A percentile compares a stretch with the other conserved stretches of the same genome.
phyloP scores from a whole-genome alignment of 371 early-diverging fungal genomes.

The Saksenaea vasiformis region DNA sequence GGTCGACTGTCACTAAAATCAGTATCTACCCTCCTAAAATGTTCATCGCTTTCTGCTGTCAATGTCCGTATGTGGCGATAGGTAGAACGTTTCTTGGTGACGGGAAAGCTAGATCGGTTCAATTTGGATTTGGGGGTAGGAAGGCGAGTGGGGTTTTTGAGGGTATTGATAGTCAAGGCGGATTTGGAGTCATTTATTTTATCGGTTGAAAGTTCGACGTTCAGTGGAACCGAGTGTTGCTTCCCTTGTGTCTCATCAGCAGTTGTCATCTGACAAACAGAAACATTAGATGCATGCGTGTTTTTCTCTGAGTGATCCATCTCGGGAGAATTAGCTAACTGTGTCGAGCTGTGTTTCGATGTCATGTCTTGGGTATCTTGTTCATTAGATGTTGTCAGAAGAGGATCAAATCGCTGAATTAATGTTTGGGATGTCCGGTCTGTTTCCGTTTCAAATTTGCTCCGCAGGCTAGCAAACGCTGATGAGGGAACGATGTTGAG shows the following conservation, averaged over 20 bases:
- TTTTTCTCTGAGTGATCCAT: not conserved
- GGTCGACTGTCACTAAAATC: not conserved
- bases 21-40: not conserved
- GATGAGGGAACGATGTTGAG: not conserved
- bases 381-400: not conserved
- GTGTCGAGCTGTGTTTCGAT: not conserved
- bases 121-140: constrained; percentile 19
- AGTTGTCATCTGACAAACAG: not conserved
- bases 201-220: not conserved
- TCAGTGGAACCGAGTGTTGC: not conserved
- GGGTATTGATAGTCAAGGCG: not conserved
- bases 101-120: constrained; percentile 10
- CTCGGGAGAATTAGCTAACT: not conserved
- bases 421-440: not conserved
- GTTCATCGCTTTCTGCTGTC: not conserved
- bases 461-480: not conserved
- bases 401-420: not conserved
- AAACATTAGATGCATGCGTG: not conserved
- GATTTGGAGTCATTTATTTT: not conserved
- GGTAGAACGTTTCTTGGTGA: not conserved
- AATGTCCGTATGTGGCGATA: constrained; percentile 14
- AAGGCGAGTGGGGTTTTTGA: constrained; percentile 16
- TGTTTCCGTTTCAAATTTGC: not conserved
- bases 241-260: not conserved
- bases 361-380: not conserved